These are phyloP conservation scores for Entomortierella parvispora DNA, from an alignment of 192 early-diverging fungal species.

Conservation along the genomic window DNA sequence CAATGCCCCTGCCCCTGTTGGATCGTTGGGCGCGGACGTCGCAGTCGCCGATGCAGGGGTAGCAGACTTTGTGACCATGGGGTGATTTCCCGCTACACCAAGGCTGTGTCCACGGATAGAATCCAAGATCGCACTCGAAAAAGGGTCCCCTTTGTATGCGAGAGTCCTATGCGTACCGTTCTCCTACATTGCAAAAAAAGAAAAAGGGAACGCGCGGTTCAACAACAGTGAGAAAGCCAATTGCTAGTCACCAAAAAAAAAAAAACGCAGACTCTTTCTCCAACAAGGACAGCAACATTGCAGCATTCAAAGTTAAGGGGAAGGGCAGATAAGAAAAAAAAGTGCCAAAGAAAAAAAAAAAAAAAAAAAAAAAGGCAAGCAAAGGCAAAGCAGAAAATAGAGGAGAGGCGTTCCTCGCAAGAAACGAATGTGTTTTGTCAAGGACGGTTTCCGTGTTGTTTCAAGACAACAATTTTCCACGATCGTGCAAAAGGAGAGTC, in stretches of 20 bases:
- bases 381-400: neutral
- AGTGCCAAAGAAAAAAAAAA: neutral
- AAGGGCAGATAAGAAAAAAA: neutral
- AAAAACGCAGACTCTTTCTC: neutral
- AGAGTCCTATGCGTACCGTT: too few species aligned
- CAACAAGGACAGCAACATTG: too few species aligned
- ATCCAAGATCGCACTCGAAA: too few species aligned
- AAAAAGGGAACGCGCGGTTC: neutral
- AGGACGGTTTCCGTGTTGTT: too few species aligned
- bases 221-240: neutral
- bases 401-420: too few species aligned
- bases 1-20: too few species aligned
- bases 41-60: conserved; percentile 3
- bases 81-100: neutral
- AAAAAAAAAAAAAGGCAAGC: neutral
- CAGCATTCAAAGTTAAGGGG: neutral
- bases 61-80: neutral
- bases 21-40: neutral
- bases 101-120: neutral
- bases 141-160: too few species aligned
- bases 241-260: neutral
- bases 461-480: too few species aligned
- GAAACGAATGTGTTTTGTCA: too few species aligned
- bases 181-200: too few species aligned
- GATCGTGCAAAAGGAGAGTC: too few species aligned